A percentile compares a stretch with the other conserved stretches of the same genome.
phyloP scores from a whole-genome alignment of 805 yeast species.

The Cyberlindnera lachancei region DNA sequence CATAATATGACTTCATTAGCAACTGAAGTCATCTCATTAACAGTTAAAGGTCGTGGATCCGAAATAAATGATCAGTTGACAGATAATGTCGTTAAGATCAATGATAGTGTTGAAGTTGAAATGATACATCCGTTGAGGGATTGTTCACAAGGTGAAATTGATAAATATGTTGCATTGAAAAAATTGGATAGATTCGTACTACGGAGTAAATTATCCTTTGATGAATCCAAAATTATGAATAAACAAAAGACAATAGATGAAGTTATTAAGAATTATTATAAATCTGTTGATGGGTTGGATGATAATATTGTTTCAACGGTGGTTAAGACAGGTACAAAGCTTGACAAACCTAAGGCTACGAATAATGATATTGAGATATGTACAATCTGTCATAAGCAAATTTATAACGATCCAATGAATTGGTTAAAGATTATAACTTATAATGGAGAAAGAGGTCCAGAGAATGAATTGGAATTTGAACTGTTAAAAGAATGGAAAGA shows the following conservation, averaged over 20 bases:
- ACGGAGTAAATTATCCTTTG: slow-evolving; percentile 7
- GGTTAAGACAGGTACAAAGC: slow-evolving; percentile 78
- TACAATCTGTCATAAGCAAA: slow-evolving; percentile 45
- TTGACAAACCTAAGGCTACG: slow-evolving; percentile 47
- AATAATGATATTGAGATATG: slow-evolving; percentile 31
- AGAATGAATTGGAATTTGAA: slow-evolving; percentile 32
- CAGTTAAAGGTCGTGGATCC: slow-evolving; percentile 84
- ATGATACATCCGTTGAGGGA: slow-evolving; percentile 71
- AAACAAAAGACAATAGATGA: slow-evolving; percentile 79
- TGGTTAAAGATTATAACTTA: slow-evolving; percentile 73
- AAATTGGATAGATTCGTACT: slow-evolving; percentile 14
- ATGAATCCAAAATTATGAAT: slow-evolving; percentile 33
- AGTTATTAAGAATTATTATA: slow-evolving; percentile 66
- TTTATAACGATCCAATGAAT: slow-evolving; percentile 48
- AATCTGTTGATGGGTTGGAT: slow-evolving; percentile 64
- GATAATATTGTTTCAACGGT: slow-evolving; percentile 91
- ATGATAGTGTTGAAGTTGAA: slow-evolving; percentile 29
- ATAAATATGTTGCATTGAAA: slow-evolving; percentile 40
- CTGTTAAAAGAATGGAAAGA: slow-evolving; percentile 29
- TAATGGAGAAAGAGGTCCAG: slow-evolving; percentile 42
- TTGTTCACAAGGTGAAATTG: slow-evolving; percentile 60
- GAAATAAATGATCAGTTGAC: slow-evolving; percentile 46
- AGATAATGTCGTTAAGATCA: slow-evolving; percentile 30
- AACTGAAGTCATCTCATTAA: slow-evolving; percentile 65
- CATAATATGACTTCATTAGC: slow-evolving; percentile 82